Base-by-base conservation (phyloP, 108 stramenopile genomes). In the Epipyxis sp. region DNA sequence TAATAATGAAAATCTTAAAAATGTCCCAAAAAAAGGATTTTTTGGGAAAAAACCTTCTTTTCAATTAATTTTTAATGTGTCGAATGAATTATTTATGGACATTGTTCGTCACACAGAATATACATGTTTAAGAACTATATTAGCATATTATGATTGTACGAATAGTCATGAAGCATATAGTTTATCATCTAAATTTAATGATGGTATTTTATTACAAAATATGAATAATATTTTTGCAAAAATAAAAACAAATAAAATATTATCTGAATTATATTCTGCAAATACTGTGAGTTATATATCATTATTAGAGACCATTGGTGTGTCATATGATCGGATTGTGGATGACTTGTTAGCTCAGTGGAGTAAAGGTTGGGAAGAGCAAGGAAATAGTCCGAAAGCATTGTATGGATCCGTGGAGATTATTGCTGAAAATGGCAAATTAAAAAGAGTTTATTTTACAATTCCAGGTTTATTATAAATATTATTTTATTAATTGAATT, bases 371-470 rank as follows among this genome's bases (percentile, higher is more conserved):
- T 6, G 6, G 41, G 6, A 74, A 27, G 25, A 6, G 32, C 46
- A 37, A 39, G 71, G 71, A 13, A 32, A 30, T 10, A 27, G 13
- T 13, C 44, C 71, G n/a, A 57, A 74, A 32, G 3, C 44, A 10
- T 3, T 74, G 27, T 46, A 54, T 37, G 71, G 46, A 13, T 74
- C 71, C 25, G 71, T 74, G 27, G 71, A 74, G 71, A 13, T 74
- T 16, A 13, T 57, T 39, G 44, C n/a, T 6, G 6, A 37, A 32
- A 42, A 74, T 32, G 6, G 71, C 10, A 16, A 27, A 43, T 30
- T 74, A 32, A 37, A 32, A 10, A 37, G 71, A 16, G 3, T 74
- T 16, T 74, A 74, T 32, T 74, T 74, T 42, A 37, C 71, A 10
- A 32, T 74, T 13, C n/a, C n/a, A n/a, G n/a, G n/a, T n/a, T n/a